Percentiles rank a stretch among this genome's conserved stretches.
These are phyloP conservation scores for Cutaneotrichosporon cavernicola DNA, from an alignment of 1,284 basidiomycete genomes.

Conservation along the genomic window DNA sequence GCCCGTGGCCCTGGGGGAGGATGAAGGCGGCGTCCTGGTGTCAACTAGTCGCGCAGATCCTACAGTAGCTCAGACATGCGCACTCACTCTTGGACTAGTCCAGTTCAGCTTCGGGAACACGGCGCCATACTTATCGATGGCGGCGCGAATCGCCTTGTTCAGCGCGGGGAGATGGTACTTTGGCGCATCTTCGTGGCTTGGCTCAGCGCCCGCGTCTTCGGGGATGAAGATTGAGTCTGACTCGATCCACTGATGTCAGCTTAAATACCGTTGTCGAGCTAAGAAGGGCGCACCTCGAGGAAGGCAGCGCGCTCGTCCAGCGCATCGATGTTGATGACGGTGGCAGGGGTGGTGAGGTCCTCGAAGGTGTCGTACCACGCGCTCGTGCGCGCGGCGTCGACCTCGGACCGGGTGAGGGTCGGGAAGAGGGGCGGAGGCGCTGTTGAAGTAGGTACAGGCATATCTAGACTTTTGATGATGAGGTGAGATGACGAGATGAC, in stretches of 20 bases:
- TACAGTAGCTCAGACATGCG: background rate
- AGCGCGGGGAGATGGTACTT: conserved; percentile 65
- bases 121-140: conserved; percentile 66
- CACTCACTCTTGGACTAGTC: conserved; percentile 75
- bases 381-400: conserved; percentile 75
- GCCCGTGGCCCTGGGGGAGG: conserved; percentile 69
- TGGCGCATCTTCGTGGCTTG: conserved; percentile 25
- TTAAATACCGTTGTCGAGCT: background rate
- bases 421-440: conserved; percentile 12
- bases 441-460: conserved; percentile 21
- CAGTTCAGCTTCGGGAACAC: conserved; percentile 97
- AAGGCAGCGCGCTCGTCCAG: conserved; percentile 80
- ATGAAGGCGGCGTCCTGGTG: conserved; percentile 87
- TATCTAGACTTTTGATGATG: conserved; percentile 2
- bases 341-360: conserved; percentile 70
- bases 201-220: conserved; percentile 44
- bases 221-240: conserved; percentile 55
- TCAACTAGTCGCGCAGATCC: conserved; percentile 1
- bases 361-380: conserved; percentile 81
- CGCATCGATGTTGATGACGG: conserved; percentile 74
- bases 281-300: conserved; percentile 60
- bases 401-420: conserved; percentile 12
- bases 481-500: background rate
- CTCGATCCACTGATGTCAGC: conserved; percentile 33
- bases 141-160: conserved; percentile 68